Conservation (phyloP, 2,329 filamentous ascomycete genomes). For the Simplicillium sp. region DNA sequence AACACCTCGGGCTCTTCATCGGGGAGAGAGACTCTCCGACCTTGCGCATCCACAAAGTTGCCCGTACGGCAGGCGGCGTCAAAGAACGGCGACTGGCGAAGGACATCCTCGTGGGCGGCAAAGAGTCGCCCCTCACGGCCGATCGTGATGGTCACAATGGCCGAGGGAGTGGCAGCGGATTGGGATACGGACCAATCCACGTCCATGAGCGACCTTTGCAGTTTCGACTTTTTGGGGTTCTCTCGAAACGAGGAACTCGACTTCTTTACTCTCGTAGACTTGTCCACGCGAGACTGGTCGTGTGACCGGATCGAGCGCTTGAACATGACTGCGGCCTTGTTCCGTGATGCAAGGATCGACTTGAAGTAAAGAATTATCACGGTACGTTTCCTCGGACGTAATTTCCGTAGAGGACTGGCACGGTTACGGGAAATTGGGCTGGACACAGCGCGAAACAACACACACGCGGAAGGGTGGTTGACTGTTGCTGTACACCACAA, state of each 20-base stretch:
- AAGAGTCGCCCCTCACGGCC: conserved; percentile 81
- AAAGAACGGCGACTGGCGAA: conserved; percentile 80
- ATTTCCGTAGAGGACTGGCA: background rate
- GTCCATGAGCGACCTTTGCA: conserved; percentile 72
- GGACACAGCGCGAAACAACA: too few species aligned
- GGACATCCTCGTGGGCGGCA: conserved; percentile 88
- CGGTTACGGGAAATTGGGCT: background rate
- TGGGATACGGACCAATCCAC: conserved; percentile 25
- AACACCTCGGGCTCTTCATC: conserved; percentile 85
- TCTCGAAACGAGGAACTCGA: conserved; percentile 52
- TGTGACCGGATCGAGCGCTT: conserved; percentile 81
- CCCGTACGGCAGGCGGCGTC: conserved; percentile 54
- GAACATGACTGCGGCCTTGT: conserved; percentile 58
- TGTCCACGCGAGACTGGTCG: conserved; percentile 67
- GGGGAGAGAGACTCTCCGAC: conserved; percentile 65
- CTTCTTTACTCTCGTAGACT: conserved; percentile 73
- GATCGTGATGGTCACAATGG: conserved; percentile 81
- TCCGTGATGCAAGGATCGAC: conserved; percentile 5
- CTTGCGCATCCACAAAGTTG: conserved; percentile 65
- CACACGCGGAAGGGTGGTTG: too few species aligned
- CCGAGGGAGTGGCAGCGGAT: conserved; percentile 34
- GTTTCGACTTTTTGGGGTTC: conserved; percentile 64
- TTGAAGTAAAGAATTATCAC: conserved; percentile 13
- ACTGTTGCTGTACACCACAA: background rate
- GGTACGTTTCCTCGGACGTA: conserved; percentile 12